Evolutionary conservation across 2,329 filamentous ascomycete genomes (phyloP), one percentile per base, ranked within the genome.

Genomic region (Colletotrichum graminicola): DNA sequence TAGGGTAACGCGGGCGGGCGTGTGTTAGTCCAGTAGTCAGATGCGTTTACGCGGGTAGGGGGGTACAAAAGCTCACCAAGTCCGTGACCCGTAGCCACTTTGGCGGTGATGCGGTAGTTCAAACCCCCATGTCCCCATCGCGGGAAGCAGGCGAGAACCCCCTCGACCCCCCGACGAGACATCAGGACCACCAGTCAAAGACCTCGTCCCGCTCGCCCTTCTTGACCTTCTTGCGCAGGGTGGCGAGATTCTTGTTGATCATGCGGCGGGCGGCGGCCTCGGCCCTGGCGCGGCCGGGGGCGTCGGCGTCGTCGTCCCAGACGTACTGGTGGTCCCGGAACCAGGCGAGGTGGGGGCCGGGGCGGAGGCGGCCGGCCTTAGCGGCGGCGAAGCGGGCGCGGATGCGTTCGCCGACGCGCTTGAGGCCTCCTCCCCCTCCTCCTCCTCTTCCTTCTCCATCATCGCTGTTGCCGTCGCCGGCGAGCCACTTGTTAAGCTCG

Each of bases 131-230:
- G n/a, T n/a, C n/a, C n/a, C n/a, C n/a, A n/a, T n/a, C n/a, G n/a
- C 16, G 16, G 16, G 29, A 29, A 29, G 29, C 29, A 29, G 29
- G 29, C 29, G 4, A 29, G 29, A 29, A 29, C 2, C 29, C 29
- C 29, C 29, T 29, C 29, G 29, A 29, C 32, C 32, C 32, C 32
- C 5, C 32, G 34, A 6, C 11, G 16, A 29, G 29, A 29, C 4
- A 54, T 57, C 55, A 57, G 23, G 55, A 57, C 55, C 55, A 57
- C 55, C 55, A 57, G 36, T 57, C 55, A 11, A 57, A 57, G 5
- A 23, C n/a, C 2, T 39, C 45, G 45, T 47, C 45, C 3, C 45
- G 21, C 3, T n/a, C 45, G 3, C 45, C 55, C 34, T 26, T 57
- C 34, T 41, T 29, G 6, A 26, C 21, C 36, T 41, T 57, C 11